Percentiles rank a stretch among this genome's conserved stretches.
Conservation (phyloP, 2,329 filamentous ascomycete genomes). For the Berkeleyomyces basicola region DNA sequence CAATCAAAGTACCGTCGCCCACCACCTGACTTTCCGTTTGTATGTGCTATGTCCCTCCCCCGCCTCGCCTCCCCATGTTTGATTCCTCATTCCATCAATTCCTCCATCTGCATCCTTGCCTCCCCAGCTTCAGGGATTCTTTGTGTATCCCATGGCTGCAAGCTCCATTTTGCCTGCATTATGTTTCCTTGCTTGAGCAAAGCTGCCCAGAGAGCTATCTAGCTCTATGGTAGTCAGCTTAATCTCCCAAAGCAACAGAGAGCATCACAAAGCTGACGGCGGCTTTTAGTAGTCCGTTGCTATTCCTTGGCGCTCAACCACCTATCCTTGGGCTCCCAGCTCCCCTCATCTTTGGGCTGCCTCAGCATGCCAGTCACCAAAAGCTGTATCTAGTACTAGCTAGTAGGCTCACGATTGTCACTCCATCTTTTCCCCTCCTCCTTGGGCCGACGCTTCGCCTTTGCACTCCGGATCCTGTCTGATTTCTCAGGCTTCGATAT, state of each 20-base stretch:
- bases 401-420: neutral
- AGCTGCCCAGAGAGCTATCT: neutral
- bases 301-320: neutral
- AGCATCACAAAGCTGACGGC: neutral
- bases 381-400: neutral
- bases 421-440: neutral
- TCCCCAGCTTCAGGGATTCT: neutral
- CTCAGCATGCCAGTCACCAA: neutral
- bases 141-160: neutral
- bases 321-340: neutral
- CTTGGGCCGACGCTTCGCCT: neutral
- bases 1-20: neutral
- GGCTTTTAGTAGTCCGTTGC: neutral
- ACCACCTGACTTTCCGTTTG: neutral
- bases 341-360: neutral
- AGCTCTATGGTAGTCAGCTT: neutral
- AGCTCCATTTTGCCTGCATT: neutral
- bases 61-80: neutral
- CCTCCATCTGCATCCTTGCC: neutral
- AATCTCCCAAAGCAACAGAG: neutral
- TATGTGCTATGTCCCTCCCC: neutral
- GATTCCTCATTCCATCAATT: conserved; percentile 1
- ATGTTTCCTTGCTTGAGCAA: neutral
- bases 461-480: neutral
- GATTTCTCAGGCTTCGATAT: neutral